phyloP scores from a whole-genome alignment of 495 filamentous ascomycete genomes.

The Mytilinidion resinicola region DNA sequence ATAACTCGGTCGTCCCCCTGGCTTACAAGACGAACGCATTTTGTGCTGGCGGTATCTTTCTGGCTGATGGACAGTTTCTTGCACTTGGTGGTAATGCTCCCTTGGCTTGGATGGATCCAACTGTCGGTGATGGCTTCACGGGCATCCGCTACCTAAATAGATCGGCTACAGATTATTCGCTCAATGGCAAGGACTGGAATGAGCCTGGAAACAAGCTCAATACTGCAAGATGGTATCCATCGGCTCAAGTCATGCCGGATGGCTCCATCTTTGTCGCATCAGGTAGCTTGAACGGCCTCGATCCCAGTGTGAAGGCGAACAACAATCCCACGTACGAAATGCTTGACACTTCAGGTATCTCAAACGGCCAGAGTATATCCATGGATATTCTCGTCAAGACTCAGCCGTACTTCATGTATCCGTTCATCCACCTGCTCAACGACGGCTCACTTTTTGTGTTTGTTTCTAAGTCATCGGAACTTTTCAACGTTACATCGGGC shows the following conservation, averaged over 20 bases:
- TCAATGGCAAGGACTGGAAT: slow-evolving; percentile 48
- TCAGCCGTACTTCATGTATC: slow-evolving; percentile 63
- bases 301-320: slow-evolving; percentile 49
- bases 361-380: slow-evolving; percentile 39
- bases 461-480: slow-evolving; percentile 49
- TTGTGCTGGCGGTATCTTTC: slow-evolving; percentile 55
- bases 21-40: slow-evolving; percentile 56
- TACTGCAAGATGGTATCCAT: slow-evolving; percentile 54
- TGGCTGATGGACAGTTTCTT: slow-evolving; percentile 50
- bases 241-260: slow-evolving; percentile 53
- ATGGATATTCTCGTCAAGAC: slow-evolving; percentile 50
- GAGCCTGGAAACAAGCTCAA: slow-evolving; percentile 52
- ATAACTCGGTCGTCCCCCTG: slow-evolving; percentile 45
- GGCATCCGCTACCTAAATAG: slow-evolving; percentile 50
- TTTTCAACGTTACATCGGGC: slow-evolving; percentile 46
- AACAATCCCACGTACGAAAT: slow-evolving; percentile 63
- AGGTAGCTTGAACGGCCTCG: slow-evolving; percentile 54
- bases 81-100: slow-evolving; percentile 55
- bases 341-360: slow-evolving; percentile 41
- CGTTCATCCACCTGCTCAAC: slow-evolving; percentile 53
- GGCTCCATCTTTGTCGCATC: slow-evolving; percentile 55
- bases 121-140: slow-evolving; percentile 53
- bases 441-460: slow-evolving; percentile 55
- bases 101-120: slow-evolving; percentile 49
- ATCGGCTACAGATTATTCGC: slow-evolving; percentile 41